Base-by-base conservation (phyloP, 495 filamentous ascomycete species). In the Chlorociboria aeruginascens region DNA sequence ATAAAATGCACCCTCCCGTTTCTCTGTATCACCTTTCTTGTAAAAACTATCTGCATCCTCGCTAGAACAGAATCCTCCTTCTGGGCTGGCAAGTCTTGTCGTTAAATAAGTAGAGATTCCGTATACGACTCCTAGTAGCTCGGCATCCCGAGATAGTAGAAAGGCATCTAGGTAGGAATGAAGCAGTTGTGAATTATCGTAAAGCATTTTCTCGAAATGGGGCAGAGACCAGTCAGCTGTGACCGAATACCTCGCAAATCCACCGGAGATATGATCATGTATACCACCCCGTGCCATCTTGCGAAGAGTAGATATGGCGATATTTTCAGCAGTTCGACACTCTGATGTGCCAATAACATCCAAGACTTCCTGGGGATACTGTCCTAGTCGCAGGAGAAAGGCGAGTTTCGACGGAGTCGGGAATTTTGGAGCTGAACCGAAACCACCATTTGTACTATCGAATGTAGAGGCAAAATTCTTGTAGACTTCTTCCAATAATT, bases 201-300 rank as follows among this genome's bases (percentile, higher is more conserved):
- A 89, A 3, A 96, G 77, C 86, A 98, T 95, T 72, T 98, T 98
- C 66, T 98, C 92, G 58, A 98, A 98, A 58, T 95, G 89, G 20
- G 92, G 92, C 35, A 98, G 64, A 46, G 77, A 81, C 92, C 92
- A 98, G 63, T 96, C 83, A 25, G 74, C 67, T 6, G 92, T 97
- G 7, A 95, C 82, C 33, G 87, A 93, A 54, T 95, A 95, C 40
- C 92, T 73, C 41, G 88, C 78, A 59, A 97, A 95, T 3, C 92
- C 92, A 58, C 83, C 78, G 3, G 92, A 93, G 50, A 97, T 80
- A 52, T 98, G 92, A 57, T 98, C 92, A 45, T 88, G 79, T 49
- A 97, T 85, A 3, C 86, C 93, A 32, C 92, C 86, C 36, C 84
- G 78, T 2, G 82, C 82, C 73, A 98, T 95, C 28, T 77, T 75